Percentiles rank a stretch among this genome's conserved stretches.
phyloP scores from a whole-genome alignment of 2,329 filamentous ascomycete genomes.

The Claviceps africana region DNA sequence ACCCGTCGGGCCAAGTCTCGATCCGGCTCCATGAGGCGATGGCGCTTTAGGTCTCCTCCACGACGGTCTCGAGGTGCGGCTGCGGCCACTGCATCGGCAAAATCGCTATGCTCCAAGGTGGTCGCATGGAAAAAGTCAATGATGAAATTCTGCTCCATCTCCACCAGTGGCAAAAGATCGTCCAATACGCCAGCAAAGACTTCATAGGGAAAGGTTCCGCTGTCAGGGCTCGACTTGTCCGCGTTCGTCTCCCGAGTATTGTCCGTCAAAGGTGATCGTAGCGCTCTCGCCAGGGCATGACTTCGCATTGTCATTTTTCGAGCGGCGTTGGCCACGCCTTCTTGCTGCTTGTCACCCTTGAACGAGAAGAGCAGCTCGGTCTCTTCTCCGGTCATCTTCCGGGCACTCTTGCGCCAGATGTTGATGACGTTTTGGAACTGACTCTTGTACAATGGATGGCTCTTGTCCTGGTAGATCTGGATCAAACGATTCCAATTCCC shows the following conservation, averaged over 20 bases:
- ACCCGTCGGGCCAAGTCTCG: conserved; percentile 73
- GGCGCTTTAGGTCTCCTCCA: conserved; percentile 57
- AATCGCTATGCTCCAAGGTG: conserved; percentile 70
- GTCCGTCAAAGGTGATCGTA: conserved; percentile 55
- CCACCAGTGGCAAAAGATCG: conserved; percentile 68
- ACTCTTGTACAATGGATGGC: conserved; percentile 61
- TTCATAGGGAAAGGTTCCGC: conserved; percentile 61
- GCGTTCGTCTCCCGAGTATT: conserved; percentile 29
- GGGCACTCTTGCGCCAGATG: conserved; percentile 67
- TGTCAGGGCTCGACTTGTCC: conserved; percentile 46
- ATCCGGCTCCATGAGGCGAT: conserved; percentile 77
- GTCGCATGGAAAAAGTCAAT: conserved; percentile 94
- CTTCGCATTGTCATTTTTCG: conserved; percentile 85
- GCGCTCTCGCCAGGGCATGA: conserved; percentile 65
- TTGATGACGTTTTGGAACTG: conserved; percentile 67
- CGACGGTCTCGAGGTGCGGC: conserved; percentile 52
- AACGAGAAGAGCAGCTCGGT: conserved; percentile 77
- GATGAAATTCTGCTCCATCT: conserved; percentile 92
- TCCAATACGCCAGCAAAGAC: conserved; percentile 69
- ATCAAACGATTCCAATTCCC: conserved; percentile 71
- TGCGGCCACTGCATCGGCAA: conserved; percentile 62
- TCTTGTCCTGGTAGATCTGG: conserved; percentile 65
- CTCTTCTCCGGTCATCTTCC: conserved; percentile 64
- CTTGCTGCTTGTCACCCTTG: conserved; percentile 71
- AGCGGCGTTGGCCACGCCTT: conserved; percentile 60